Evolutionary conservation across 1,139 yeast species (phyloP), one percentile per base, ranked within the genome.

Genomic region (Suhomyces bokatorum): DNA sequence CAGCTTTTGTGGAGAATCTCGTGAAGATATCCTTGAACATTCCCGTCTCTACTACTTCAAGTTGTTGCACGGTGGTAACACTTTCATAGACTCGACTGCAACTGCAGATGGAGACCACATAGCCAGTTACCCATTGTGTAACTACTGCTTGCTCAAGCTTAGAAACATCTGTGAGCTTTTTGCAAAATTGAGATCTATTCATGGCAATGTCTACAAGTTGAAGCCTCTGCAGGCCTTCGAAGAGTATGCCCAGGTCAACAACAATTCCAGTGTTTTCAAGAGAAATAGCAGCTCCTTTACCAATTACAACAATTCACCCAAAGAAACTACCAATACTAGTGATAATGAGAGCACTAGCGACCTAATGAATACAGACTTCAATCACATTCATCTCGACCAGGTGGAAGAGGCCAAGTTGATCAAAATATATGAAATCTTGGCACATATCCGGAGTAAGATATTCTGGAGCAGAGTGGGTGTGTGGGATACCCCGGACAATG

Each of bases 401-500:
- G 43, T 40, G 4, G 60, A 57, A 34, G 65, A 62, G 48, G 51
- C 63, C 17, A 53, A 55, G 33, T 44, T 61, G 39, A 48, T 60
- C 39, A 60, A 60, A 47, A 49, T 61, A 30, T 62, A 60, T 51
- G 50, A 55, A 36, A 51, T 56, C 51, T 57, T 58, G 34, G 55
- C 64, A n/a, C 59, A 61, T 40, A 66, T 72, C 11, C 59, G 79
- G 30, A 59, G 63, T 44, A 71, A 70, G 57, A 73, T 90, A 54
- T 88, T 86, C 65, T 91, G 95, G 93, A 76, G 95, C n/a, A 82
- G 89, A 52, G 64, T 85, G 27, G 98, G 98, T 1, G 70, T 73
- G 40, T 80, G 84, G 83, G 82, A 75, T 48, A 69, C 68, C 39
- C 61, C 57, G 12, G 69, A 66, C 27, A 68, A 64, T 42, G 55